Evolutionary conservation across 768 basidiomycete genomes (phyloP), one percentile per base, ranked within the genome.

Genomic region (Paxillus involutus): DNA sequence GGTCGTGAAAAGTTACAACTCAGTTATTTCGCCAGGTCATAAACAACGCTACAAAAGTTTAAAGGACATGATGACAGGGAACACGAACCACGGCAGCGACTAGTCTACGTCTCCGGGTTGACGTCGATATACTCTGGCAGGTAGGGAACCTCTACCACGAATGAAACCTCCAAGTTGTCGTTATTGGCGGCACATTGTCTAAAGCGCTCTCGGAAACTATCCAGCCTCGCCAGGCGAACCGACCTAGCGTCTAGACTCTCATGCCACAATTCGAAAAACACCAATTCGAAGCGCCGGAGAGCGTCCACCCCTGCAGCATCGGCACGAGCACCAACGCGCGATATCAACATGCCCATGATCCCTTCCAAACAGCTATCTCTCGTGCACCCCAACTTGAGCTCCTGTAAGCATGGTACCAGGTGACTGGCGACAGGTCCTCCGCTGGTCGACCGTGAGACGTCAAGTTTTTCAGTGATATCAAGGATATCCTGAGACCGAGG

Each of bases 331-430:
- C 47, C 58, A 14, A 21, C 26, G 8, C 55, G 59, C 11, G 56
- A 62, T n/a, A 47, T 49, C 35, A 49, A 40, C 56, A 57, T 58
- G 6, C 33, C 30, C 43, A 50, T n/a, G 30, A 63, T 49, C 43
- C 35, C 17, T 4, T 56, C 47, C 32, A 65, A 29, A 47, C 43
- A 49, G 1, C 24, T 40, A 33, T 54, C 56, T 30, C 45, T 46
- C 29, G 60, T 59, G 56, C 51, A 64, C 35, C 48, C 59, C 54
- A 64, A 19, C 40, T 44, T 45, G 37, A 65, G 47, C 14, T 61
- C 53, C 7, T 52, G 59, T 47, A 66, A 50, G 7, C 2, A 41
- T 41, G 52, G 59, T 2, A 56, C 26, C 0, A 60, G 43, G 29
- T 29, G 45, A 42, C 50, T 24, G 11, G n/a, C 24, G 3, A 29